These are phyloP conservation scores for Phytopythium delawarense DNA, from an alignment of 352 stramenopile genomes.

Conservation along the genomic window DNA sequence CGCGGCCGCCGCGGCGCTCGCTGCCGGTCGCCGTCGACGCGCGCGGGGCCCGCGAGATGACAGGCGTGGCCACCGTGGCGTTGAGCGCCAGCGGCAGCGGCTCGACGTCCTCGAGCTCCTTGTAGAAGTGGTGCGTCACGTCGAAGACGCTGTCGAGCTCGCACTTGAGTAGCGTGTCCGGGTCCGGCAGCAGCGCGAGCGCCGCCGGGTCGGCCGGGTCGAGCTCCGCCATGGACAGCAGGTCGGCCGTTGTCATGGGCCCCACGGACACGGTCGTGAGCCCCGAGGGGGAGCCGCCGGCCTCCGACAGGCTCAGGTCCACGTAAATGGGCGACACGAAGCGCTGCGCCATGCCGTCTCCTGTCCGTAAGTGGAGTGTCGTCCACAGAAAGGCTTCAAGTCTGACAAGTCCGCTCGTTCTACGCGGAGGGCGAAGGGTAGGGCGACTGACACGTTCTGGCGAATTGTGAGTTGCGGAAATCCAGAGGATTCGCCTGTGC, in stretches of 20 bases:
- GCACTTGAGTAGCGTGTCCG: constrained; percentile 31
- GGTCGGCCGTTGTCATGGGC: constrained; percentile 3
- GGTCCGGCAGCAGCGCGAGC: constrained; percentile 4
- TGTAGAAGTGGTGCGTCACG: constrained; percentile 14
- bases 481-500: constrained; percentile 10
- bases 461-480: neutral
- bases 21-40: neutral
- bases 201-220: neutral
- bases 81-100: constrained; percentile 16
- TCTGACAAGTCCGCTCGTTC: neutral
- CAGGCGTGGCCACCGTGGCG: constrained; percentile 16
- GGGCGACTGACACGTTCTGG: neutral
- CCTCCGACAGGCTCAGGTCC: constrained; percentile 26
- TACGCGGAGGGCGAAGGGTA: neutral
- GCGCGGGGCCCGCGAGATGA: constrained; percentile 3
- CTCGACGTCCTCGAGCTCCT: constrained; percentile 23
- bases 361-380: too few species aligned
- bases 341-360: constrained; percentile 13
- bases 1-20: constrained; percentile 19
- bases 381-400: too few species aligned
- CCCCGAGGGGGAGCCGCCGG: constrained; percentile 10
- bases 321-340: constrained; percentile 37
- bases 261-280: constrained; percentile 16
- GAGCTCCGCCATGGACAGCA: constrained; percentile 17
- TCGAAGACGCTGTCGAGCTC: constrained; percentile 32